phyloP scores from a whole-genome alignment of 495 filamentous ascomycete species.

The Hypoxylon trugodes region DNA sequence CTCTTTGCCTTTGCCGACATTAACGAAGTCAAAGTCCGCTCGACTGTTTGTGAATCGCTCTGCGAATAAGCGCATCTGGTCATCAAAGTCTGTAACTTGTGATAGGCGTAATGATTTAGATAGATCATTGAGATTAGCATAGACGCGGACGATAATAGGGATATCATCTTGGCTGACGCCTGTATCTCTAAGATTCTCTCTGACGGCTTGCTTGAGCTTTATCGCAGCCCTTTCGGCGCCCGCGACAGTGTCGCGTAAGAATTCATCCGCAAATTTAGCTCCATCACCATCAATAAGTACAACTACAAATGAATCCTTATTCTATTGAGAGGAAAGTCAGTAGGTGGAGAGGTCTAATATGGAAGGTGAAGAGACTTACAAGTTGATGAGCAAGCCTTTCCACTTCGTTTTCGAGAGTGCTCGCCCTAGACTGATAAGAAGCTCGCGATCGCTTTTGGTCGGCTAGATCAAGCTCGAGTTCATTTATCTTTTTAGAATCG shows the following conservation, averaged over 20 bases:
- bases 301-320: constrained; percentile 42
- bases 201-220: constrained; percentile 43
- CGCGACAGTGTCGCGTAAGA: constrained; percentile 36
- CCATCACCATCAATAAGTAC: constrained; percentile 48
- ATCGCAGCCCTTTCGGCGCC: constrained; percentile 44
- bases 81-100: constrained; percentile 40
- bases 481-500: constrained; percentile 36
- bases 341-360: neutral
- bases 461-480: constrained; percentile 44
- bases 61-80: constrained; percentile 42
- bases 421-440: constrained; percentile 33
- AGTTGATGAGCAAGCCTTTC: constrained; percentile 34
- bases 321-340: constrained; percentile 32
- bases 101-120: constrained; percentile 43
- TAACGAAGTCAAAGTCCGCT: constrained; percentile 47
- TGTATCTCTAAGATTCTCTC: constrained; percentile 38
- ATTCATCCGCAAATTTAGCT: constrained; percentile 46
- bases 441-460: constrained; percentile 42
- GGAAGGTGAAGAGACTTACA: constrained; percentile 29
- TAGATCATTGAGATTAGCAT: constrained; percentile 46
- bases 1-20: constrained; percentile 48
- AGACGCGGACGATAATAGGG: constrained; percentile 45
- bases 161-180: constrained; percentile 39
- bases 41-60: constrained; percentile 46
- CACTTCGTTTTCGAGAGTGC: constrained; percentile 33